Percentiles rank a stretch among this genome's conserved stretches.
Conservation (phyloP, 495 filamentous ascomycete genomes). For the Aspergillus ostianus region DNA sequence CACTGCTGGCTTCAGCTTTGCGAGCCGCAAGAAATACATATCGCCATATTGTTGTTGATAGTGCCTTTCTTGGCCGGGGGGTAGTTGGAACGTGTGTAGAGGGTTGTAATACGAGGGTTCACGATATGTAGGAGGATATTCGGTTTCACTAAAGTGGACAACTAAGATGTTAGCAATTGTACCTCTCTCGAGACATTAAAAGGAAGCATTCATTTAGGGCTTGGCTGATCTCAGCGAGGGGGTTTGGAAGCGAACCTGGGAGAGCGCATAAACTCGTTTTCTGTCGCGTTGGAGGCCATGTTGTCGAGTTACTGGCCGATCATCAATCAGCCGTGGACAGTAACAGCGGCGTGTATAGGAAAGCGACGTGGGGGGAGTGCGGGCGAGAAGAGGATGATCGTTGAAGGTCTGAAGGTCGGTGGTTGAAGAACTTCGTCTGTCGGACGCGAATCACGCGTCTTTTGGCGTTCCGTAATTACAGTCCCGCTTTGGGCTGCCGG, state of each 20-base stretch:
- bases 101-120: constrained; percentile 69
- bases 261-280: constrained; percentile 37
- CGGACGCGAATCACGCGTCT: constrained; percentile 30
- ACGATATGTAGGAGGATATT: constrained; percentile 44
- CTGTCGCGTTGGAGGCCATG: constrained; percentile 28
- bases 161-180: constrained; percentile 20
- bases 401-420: constrained; percentile 6
- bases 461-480: constrained; percentile 30
- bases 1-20: constrained; percentile 80
- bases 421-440: not conserved
- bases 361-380: not conserved
- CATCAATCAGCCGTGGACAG: not conserved
- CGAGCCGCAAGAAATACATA: constrained; percentile 92
- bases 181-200: not conserved
- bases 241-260: constrained; percentile 30
- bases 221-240: not conserved
- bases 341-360: not conserved
- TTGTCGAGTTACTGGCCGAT: constrained; percentile 9
- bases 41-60: constrained; percentile 97
- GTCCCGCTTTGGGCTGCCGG: constrained; percentile 18
- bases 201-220: not conserved
- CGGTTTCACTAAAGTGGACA: constrained; percentile 32
- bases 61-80: constrained; percentile 63
- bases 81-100: constrained; percentile 67
- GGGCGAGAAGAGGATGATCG: not conserved